Percentiles rank a stretch among this genome's conserved stretches.
phyloP scores from a whole-genome alignment of 208 protist genomes.

The Trypanosomatidae sp. region DNA sequence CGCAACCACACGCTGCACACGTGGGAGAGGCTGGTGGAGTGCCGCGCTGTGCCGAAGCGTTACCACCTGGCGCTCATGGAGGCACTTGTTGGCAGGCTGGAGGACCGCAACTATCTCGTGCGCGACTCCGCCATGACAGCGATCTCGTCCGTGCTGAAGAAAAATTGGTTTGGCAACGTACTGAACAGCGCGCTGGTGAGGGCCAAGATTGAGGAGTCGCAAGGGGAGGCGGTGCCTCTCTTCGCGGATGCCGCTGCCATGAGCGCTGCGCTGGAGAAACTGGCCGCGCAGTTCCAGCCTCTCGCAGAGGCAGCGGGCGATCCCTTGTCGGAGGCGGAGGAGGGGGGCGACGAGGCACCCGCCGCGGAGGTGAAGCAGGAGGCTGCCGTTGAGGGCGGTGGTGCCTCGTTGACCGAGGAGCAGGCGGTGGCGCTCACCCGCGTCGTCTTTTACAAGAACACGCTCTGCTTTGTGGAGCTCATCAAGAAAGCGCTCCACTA shows the following conservation, averaged over 20 bases:
- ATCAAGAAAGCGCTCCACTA: constrained; percentile 65
- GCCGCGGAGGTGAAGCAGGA: constrained; percentile 5
- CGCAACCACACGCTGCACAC: constrained; percentile 83
- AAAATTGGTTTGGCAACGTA: constrained; percentile 89
- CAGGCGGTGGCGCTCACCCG: constrained; percentile 54
- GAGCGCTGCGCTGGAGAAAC: constrained; percentile 26
- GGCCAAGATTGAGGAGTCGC: constrained; percentile 50
- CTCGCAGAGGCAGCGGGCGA: no score
- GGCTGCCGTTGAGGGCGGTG: not conserved
- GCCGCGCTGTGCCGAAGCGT: constrained; percentile 69
- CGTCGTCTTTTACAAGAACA: constrained; percentile 79
- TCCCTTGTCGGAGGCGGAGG: no score
- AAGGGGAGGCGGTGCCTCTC: constrained; percentile 13
- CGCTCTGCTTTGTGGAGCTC: constrained; percentile 64
- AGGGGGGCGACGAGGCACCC: constrained; percentile 9
- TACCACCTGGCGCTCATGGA: constrained; percentile 71
- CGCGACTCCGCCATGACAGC: constrained; percentile 80
- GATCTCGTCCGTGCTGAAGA: constrained; percentile 56
- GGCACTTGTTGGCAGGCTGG: constrained; percentile 70
- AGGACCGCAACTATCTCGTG: constrained; percentile 87
- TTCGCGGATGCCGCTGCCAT: constrained; percentile 41
- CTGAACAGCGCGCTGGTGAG: constrained; percentile 54
- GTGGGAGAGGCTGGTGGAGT: constrained; percentile 74
- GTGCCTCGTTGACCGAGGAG: constrained; percentile 36
- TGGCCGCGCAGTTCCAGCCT: constrained; percentile 45